A percentile compares a stretch with the other conserved stretches of the same genome.
These are phyloP conservation scores for Pleurotus sapidus DNA, from an alignment of 768 basidiomycete genomes.

Conservation along the genomic window DNA sequence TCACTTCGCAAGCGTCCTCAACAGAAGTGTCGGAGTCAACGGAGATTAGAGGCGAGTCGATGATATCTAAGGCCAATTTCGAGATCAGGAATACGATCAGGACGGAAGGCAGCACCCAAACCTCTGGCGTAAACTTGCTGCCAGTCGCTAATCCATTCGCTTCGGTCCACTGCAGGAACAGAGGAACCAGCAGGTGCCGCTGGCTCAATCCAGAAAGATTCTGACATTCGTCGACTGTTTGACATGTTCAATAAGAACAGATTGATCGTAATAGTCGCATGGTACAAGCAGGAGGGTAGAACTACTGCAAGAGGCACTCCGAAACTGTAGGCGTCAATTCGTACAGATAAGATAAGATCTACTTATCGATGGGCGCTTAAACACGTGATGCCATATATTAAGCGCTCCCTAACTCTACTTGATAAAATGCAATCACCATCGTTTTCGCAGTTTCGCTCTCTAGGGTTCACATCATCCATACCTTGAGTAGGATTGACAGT, in stretches of 20 bases:
- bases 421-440: too few species aligned
- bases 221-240: slow-evolving; percentile 33
- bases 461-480: too few species aligned
- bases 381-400: too few species aligned
- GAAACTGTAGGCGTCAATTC: too few species aligned
- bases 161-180: slow-evolving; percentile 25
- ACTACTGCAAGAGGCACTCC: too few species aligned
- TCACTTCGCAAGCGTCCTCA: slow-evolving; percentile 79
- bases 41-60: slow-evolving; percentile 63
- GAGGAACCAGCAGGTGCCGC: slow-evolving; percentile 16
- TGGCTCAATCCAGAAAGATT: slow-evolving; percentile 30
- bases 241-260: slow-evolving; percentile 21
- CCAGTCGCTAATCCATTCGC: slow-evolving; percentile 61
- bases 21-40: slow-evolving; percentile 73
- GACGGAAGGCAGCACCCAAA: slow-evolving; percentile 21
- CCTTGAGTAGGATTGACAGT: too few species aligned
- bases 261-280: too few species aligned
- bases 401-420: too few species aligned
- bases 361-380: too few species aligned
- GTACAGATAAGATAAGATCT: too few species aligned
- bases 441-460: too few species aligned
- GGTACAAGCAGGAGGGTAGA: too few species aligned
- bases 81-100: neutral
- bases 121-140: slow-evolving; percentile 53
- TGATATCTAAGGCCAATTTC: slow-evolving; percentile 46